These are phyloP conservation scores for Pinus albicaulis DNA, from an alignment of 75 land plant genomes.

Conservation along the genomic window DNA sequence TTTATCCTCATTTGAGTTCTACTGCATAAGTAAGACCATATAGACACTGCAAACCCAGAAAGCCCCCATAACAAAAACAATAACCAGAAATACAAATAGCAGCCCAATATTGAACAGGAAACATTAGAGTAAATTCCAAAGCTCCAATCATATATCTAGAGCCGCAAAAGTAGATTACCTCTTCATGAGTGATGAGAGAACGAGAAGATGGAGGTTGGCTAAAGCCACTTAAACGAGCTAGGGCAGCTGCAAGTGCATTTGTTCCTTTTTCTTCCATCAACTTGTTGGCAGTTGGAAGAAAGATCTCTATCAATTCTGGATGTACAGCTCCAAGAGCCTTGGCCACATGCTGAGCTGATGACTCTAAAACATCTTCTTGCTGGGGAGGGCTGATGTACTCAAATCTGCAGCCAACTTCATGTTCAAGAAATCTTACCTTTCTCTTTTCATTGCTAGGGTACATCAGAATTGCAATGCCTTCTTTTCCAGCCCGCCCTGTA, in stretches of 20 bases:
- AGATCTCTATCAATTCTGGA: constrained; percentile 71
- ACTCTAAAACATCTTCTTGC: constrained; percentile 67
- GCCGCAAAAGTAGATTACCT: constrained; percentile 32
- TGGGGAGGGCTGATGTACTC: constrained; percentile 63
- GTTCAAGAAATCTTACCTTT: constrained; percentile 77
- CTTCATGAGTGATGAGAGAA: constrained; percentile 83
- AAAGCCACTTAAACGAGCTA: constrained; percentile 95
- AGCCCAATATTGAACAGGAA: neutral
- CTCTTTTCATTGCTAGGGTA: constrained; percentile 71
- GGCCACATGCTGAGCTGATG: constrained; percentile 83
- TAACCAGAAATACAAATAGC: neutral
- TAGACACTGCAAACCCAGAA: neutral
- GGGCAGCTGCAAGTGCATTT: constrained; percentile 85
- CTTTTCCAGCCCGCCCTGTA: constrained; percentile 99
- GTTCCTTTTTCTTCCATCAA: constrained; percentile 58
- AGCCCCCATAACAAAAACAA: neutral
- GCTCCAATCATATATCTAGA: neutral
- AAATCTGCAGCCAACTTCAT: constrained; percentile 91
- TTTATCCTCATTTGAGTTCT: no score
- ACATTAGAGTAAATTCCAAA: neutral
- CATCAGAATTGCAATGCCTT: constrained; percentile 81
- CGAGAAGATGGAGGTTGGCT: constrained; percentile 86
- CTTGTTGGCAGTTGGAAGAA: constrained; percentile 71
- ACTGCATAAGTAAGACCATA: neutral
- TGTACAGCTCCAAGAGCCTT: constrained; percentile 78